Evolutionary conservation across 768 basidiomycete species (phyloP).

Genomic region (Russula sp.): DNA sequence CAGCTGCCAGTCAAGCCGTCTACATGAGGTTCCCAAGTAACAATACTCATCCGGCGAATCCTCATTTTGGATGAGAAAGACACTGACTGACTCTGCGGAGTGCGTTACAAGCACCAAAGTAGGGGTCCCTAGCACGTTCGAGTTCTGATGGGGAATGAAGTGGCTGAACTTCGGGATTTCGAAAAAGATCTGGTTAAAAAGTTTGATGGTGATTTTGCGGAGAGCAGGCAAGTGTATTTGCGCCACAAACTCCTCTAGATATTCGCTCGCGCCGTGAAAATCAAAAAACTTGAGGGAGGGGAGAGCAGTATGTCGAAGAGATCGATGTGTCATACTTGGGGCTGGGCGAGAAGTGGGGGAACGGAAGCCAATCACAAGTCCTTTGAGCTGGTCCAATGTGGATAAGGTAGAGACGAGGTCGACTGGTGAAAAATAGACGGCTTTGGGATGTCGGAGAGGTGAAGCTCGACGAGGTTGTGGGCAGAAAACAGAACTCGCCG

Average conservation of each 20-base stretch:
- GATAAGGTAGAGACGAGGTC: slow-evolving; percentile 4
- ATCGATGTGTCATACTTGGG: neutral
- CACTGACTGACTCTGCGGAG: neutral
- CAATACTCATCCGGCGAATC: neutral
- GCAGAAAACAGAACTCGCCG: slow-evolving; percentile 14
- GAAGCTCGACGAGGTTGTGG: neutral
- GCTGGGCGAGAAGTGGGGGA: neutral
- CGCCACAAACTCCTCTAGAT: slow-evolving; percentile 7
- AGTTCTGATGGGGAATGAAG: neutral
- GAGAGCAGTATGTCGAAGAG: neutral
- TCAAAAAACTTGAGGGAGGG: neutral
- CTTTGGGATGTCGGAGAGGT: neutral
- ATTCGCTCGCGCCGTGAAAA: slow-evolving; percentile 11
- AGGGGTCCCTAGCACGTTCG: neutral
- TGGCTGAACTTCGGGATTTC: slow-evolving; percentile 2
- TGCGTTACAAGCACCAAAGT: neutral
- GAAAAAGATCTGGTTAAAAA: slow-evolving; percentile 9
- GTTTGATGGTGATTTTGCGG: neutral
- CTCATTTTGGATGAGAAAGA: neutral
- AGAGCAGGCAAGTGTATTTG: neutral
- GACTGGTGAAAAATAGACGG: slow-evolving; percentile 1
- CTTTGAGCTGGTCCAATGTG: neutral
- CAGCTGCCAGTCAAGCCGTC: slow-evolving; percentile 10
- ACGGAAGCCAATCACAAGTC: neutral
- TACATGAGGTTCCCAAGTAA: neutral